Evolutionary conservation across 2,329 filamentous ascomycete genomes (phyloP), one percentile per base, ranked within the genome.

Genomic region (Xylariaceae sp.): DNA sequence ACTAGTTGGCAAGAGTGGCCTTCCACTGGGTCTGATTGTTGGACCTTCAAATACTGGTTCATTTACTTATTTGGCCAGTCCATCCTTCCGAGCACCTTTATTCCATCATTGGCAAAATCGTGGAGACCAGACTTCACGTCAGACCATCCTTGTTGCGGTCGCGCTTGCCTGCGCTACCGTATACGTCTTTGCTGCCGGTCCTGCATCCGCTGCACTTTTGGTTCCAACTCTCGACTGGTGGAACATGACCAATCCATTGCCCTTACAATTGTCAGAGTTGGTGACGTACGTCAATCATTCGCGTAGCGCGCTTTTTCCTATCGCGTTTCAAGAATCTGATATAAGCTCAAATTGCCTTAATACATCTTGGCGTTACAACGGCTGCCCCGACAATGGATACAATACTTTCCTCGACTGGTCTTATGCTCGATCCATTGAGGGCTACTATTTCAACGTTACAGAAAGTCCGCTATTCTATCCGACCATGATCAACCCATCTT

Each of bases 11-110:
- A 3, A 32, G 5, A 6, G 42, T 12, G 48, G 48, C 22, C 42
- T 50, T 22, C 48, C 48, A 1, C 22, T 50, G 6, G 48, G 48
- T n/a, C 44, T 50, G 5, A 47, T 50, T 40, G 42, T 45, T 6
- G 48, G 48, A n/a, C 44, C 48, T 1, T 50, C 39, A n/a, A 44
- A 50, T 14, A 47, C 47, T 11, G 41, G 44, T 6, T 50, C 48
- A 7, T 37, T 41, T 35, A 41, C 47, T 20, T 50, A 50, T 20
- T 16, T 50, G 6, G 22, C 45, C 19, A 50, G 44, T 21, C 44
- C 41, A 20, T 39, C 40, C 27, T 50, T 29, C 27, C 12, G 20
- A 3, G 45, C 38, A 20, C 48, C 44, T 4, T n/a, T 50, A 1
- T 21, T 14, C 3, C 41, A 42, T 34, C 44, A 34, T 22, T 11